phyloP scores from a whole-genome alignment of 1,139 yeast genomes.

The Taphrina confusa region DNA sequence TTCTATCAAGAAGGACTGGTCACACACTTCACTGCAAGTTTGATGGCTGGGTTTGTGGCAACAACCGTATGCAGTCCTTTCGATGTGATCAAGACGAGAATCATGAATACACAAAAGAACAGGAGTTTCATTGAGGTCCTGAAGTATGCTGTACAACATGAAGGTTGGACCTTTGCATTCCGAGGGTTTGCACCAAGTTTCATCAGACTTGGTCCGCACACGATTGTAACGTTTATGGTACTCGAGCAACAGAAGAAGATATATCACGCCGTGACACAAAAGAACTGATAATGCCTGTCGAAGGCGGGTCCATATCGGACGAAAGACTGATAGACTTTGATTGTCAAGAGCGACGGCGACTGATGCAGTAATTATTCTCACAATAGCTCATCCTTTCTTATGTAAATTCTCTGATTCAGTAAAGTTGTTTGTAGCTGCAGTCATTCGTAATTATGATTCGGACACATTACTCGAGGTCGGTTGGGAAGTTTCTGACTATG shows the following conservation, averaged over 20 bases:
- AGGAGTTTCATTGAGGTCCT: conserved; percentile 55
- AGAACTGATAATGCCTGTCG: too few species aligned
- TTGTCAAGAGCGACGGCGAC: conserved; percentile 1
- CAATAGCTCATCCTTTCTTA: neutral
- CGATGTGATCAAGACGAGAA: conserved; percentile 84
- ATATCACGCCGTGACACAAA: conserved; percentile 7
- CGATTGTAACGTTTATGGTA: conserved; percentile 72
- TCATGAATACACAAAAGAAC: conserved; percentile 62
- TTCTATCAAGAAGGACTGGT: conserved; percentile 60
- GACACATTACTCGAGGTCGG: conserved; percentile 26
- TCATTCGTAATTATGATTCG: too few species aligned
- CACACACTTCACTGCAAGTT: conserved; percentile 76
- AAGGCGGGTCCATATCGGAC: too few species aligned
- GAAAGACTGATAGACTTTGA: too few species aligned
- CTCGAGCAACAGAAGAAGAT: conserved; percentile 34
- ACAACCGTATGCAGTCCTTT: conserved; percentile 92
- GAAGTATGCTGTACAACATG: conserved; percentile 59
- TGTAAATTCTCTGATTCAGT: too few species aligned
- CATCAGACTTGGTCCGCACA: conserved; percentile 83
- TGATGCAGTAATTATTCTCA: neutral
- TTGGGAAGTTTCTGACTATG: conserved; percentile 26
- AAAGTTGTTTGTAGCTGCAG: too few species aligned
- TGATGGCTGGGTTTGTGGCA: conserved; percentile 80
- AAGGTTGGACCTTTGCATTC: conserved; percentile 43
- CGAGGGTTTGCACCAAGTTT: conserved; percentile 91